Percentiles rank a stretch among this genome's conserved stretches.
phyloP scores from a whole-genome alignment of 805 yeast species.

The Candida chilensis region DNA sequence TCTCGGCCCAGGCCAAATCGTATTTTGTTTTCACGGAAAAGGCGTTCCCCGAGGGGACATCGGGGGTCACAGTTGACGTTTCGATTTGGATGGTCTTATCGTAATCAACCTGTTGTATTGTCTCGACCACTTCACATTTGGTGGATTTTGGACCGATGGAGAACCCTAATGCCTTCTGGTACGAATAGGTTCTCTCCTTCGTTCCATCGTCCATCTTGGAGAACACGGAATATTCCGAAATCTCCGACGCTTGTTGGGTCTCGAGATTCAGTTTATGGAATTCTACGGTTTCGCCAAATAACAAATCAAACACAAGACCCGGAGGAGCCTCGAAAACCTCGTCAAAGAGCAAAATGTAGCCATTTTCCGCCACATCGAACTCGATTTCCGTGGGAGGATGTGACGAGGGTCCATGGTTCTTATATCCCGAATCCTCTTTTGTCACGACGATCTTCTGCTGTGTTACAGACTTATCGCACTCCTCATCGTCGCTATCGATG shows the following conservation, averaged over 20 bases:
- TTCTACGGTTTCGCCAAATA: slow-evolving; percentile 54
- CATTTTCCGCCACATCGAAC: slow-evolving; percentile 33
- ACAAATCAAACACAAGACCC: slow-evolving; percentile 59
- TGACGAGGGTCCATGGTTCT: slow-evolving; percentile 53
- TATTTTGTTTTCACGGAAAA: slow-evolving; percentile 72
- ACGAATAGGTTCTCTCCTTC: slow-evolving; percentile 46
- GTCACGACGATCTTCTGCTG: slow-evolving; percentile 4
- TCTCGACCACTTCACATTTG: slow-evolving; percentile 56
- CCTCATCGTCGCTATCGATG: slow-evolving; percentile 10
- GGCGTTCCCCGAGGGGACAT: slow-evolving; percentile 86
- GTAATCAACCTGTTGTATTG: slow-evolving; percentile 44
- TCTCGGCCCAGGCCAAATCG: slow-evolving; percentile 64
- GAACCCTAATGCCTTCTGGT: slow-evolving; percentile 66
- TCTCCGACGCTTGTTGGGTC: slow-evolving; percentile 36
- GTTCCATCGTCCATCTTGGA: slow-evolving; percentile 26
- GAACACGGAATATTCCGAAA: slow-evolving; percentile 26
- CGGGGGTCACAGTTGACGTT: slow-evolving; percentile 72
- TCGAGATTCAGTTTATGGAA: slow-evolving; percentile 28
- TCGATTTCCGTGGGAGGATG: slow-evolving; percentile 51
- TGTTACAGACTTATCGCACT: slow-evolving; percentile 8
- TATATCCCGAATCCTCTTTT: slow-evolving; percentile 25
- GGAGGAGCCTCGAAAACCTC: slow-evolving; percentile 59
- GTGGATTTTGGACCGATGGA: slow-evolving; percentile 94
- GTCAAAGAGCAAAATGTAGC: slow-evolving; percentile 40
- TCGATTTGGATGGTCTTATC: slow-evolving; percentile 49